Conservation (phyloP, 1,284 basidiomycete species). For the Ustilago loliicola region DNA sequence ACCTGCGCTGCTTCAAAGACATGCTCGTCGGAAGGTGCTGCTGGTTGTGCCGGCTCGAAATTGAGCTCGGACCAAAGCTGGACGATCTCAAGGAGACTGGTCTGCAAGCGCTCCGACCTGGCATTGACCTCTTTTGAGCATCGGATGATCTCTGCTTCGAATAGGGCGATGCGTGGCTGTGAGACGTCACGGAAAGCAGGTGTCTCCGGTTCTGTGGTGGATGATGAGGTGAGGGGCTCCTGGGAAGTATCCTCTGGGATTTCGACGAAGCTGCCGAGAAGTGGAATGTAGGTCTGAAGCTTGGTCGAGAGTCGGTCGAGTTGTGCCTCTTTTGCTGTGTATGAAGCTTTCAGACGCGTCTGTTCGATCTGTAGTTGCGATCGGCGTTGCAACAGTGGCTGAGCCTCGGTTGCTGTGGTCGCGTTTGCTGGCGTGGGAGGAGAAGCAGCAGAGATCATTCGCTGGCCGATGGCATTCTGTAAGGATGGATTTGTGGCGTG, state of each 20-base stretch:
- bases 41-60: constrained; percentile 47
- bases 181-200: constrained; percentile 47
- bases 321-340: constrained; percentile 41
- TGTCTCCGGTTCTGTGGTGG: background rate
- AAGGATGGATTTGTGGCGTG: constrained; percentile 33
- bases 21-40: constrained; percentile 34
- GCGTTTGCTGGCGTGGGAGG: constrained; percentile 12
- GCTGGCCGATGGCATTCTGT: constrained; percentile 48
- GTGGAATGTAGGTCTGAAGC: constrained; percentile 44
- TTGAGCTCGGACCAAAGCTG: constrained; percentile 67
- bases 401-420: constrained; percentile 10
- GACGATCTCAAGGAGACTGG: constrained; percentile 56
- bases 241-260: constrained; percentile 22
- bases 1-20: constrained; percentile 29
- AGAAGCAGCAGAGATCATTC: constrained; percentile 48
- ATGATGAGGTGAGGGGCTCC: background rate
- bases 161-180: constrained; percentile 32
- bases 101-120: constrained; percentile 53
- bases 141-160: constrained; percentile 58
- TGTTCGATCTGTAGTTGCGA: constrained; percentile 39
- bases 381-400: constrained; percentile 51
- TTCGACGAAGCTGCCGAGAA: constrained; percentile 53
- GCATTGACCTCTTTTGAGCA: constrained; percentile 57
- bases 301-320: constrained; percentile 40
- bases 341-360: constrained; percentile 39